Conservation (phyloP, 2,329 filamentous ascomycete species). For the Shiraia bambusicola region DNA sequence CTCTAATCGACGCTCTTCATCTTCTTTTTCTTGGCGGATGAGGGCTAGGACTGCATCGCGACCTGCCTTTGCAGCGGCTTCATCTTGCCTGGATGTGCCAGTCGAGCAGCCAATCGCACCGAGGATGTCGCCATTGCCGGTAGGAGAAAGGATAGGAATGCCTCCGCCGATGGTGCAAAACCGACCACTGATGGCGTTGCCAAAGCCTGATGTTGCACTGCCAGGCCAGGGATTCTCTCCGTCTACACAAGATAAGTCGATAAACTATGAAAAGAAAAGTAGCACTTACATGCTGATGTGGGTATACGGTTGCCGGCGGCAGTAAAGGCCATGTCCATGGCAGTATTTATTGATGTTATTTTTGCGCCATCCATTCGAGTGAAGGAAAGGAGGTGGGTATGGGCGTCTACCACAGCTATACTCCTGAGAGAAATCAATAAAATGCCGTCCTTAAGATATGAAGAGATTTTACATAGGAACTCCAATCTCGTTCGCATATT, state of each 20-base stretch:
- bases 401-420: constrained; percentile 7
- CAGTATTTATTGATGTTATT: constrained; percentile 58
- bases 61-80: constrained; percentile 53
- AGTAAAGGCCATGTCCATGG: constrained; percentile 62
- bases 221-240: constrained; percentile 54
- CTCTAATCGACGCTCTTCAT: constrained; percentile 18
- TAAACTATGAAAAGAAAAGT: background rate
- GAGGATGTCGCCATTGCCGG: constrained; percentile 51
- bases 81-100: constrained; percentile 56
- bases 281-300: constrained; percentile 45
- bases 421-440: background rate
- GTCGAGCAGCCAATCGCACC: constrained; percentile 57
- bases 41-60: constrained; percentile 50
- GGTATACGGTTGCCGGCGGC: constrained; percentile 55
- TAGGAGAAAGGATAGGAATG: constrained; percentile 50
- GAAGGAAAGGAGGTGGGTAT: constrained; percentile 47
- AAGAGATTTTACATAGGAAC: constrained; percentile 29
- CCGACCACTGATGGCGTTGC: constrained; percentile 51
- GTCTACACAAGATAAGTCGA: constrained; percentile 22
- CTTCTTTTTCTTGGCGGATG: constrained; percentile 18
- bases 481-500: constrained; percentile 21
- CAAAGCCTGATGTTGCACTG: constrained; percentile 51
- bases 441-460: background rate
- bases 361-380: constrained; percentile 50
- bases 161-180: constrained; percentile 57